Base-by-base conservation (phyloP, 257 asterid species). In the Primulina tabacum region DNA sequence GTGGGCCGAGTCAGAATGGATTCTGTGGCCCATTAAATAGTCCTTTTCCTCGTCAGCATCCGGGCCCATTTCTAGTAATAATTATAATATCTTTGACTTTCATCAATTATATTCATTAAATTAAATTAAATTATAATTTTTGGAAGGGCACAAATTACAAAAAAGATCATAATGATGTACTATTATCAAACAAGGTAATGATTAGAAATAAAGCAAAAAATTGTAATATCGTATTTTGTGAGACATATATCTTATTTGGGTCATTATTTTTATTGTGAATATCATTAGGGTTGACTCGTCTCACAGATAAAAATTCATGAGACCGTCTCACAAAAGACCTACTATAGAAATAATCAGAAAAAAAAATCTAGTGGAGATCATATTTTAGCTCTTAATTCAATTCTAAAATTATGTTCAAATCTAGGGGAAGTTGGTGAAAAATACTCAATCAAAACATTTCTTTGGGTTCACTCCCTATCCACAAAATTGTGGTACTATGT, bases 11-110 rank as follows among this genome's bases (percentile, higher is more conserved):
- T 12, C 55, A 9, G 33, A 66, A 59, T 71, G 85, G 83, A 81
- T 78, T 74, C 76, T 72, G 26, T 70, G 85, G 91, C 83, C 89
- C 87, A 80, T 77, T 18, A 71, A 59, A 69, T 60, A 28, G 69
- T 59, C 40, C 71, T 21, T 59, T 72, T 9, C 30, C 67, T 68
- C 67, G 77, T 76, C 79, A 62, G 76, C 74, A 71, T 5, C 52
- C 70, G 89, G 85, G 76, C 80, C 87, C 86, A 64, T 71, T 75
- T 60, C 59, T 67, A 62, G 34, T 40, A 56, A 35, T 72, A 75
- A 81, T 81, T 40, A 81, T 78, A 71, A n/a, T 71, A 59, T 64
- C 63, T 30, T 75, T 71, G 86, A 82, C 79, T 78, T 70, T 52
- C 34, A 55, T 33, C 40, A 26, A 26, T 18, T 60, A 26, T 60